Percentiles rank a stretch among this genome's conserved stretches.
Conservation (phyloP, 768 basidiomycete species). For the Leccinum obscurum region DNA sequence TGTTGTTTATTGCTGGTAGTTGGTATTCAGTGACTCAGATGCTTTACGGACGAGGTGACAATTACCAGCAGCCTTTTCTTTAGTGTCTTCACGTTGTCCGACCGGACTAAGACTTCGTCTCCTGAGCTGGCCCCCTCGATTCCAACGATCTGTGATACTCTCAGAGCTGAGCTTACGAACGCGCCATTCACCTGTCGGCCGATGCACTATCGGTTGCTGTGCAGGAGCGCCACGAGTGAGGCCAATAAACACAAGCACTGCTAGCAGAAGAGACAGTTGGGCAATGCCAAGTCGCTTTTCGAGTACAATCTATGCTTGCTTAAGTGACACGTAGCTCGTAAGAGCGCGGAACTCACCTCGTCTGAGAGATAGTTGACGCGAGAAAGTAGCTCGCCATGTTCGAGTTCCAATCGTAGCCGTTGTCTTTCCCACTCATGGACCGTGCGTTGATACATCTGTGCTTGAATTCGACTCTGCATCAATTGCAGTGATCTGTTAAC, state of each 20-base stretch:
- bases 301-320: slow-evolving; percentile 59
- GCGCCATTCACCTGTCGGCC: slow-evolving; percentile 54
- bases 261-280: slow-evolving; percentile 80
- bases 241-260: slow-evolving; percentile 83
- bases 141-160: slow-evolving; percentile 45
- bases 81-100: slow-evolving; percentile 13
- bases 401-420: slow-evolving; percentile 61
- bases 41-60: not conserved
- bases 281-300: slow-evolving; percentile 90
- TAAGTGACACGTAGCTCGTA: not conserved
- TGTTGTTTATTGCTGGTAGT: not conserved
- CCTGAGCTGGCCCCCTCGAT: slow-evolving; percentile 22
- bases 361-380: slow-evolving; percentile 75
- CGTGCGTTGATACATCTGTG: slow-evolving; percentile 61
- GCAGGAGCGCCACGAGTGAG: slow-evolving; percentile 69
- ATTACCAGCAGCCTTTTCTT: slow-evolving; percentile 17
- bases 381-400: slow-evolving; percentile 66
- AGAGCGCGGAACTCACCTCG: slow-evolving; percentile 53
- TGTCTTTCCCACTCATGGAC: slow-evolving; percentile 71
- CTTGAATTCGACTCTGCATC: slow-evolving; percentile 66
- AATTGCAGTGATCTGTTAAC: not conserved
- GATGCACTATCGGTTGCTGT: slow-evolving; percentile 24
- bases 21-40: not conserved
- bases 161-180: slow-evolving; percentile 56
- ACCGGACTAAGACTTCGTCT: slow-evolving; percentile 35